Percentiles rank a stretch among this genome's conserved stretches.
These are phyloP conservation scores for Podila epicladia DNA, from an alignment of 192 early-diverging fungal species.

Conservation along the genomic window DNA sequence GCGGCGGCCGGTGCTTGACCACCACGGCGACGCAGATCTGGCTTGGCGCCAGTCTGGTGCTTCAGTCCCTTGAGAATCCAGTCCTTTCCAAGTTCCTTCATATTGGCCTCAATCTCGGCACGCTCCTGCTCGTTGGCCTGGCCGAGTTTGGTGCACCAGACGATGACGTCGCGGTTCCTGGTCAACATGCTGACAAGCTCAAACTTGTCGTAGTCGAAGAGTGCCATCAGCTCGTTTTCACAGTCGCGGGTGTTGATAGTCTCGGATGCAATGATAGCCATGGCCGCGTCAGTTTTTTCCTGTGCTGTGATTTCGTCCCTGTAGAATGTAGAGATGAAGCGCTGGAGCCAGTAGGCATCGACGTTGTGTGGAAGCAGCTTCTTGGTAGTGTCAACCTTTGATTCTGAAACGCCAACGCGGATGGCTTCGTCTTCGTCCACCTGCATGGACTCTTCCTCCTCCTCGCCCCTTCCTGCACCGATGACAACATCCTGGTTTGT, in stretches of 20 bases:
- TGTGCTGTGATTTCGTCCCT: constrained; percentile 87
- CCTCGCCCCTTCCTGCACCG: constrained; percentile 50
- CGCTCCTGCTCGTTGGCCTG: constrained; percentile 72
- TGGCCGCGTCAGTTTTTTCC: constrained; percentile 83
- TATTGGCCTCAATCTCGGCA: constrained; percentile 67
- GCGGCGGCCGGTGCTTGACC: constrained; percentile 63
- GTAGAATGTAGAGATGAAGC: constrained; percentile 83
- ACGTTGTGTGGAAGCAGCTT: constrained; percentile 79
- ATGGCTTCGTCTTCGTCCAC: constrained; percentile 69
- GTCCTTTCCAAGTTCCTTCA: constrained; percentile 71
- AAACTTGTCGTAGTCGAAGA: constrained; percentile 98
- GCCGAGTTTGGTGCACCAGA: constrained; percentile 91
- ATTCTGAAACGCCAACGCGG: constrained; percentile 57
- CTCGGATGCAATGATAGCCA: constrained; percentile 76
- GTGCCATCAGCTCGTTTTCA: constrained; percentile 96
- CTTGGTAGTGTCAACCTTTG: constrained; percentile 53
- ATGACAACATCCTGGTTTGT: constrained; percentile 46
- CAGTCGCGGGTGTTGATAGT: constrained; percentile 77
- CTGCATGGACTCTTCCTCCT: constrained; percentile 58
- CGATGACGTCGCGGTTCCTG: constrained; percentile 86
- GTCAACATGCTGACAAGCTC: constrained; percentile 92
- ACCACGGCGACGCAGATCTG: constrained; percentile 62
- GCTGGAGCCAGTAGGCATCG: constrained; percentile 98
- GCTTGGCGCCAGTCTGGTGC: constrained; percentile 36
- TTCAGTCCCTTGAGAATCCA: constrained; percentile 80